Conservation (phyloP, 257 asterid genomes). For the Fraxinus anomala region DNA sequence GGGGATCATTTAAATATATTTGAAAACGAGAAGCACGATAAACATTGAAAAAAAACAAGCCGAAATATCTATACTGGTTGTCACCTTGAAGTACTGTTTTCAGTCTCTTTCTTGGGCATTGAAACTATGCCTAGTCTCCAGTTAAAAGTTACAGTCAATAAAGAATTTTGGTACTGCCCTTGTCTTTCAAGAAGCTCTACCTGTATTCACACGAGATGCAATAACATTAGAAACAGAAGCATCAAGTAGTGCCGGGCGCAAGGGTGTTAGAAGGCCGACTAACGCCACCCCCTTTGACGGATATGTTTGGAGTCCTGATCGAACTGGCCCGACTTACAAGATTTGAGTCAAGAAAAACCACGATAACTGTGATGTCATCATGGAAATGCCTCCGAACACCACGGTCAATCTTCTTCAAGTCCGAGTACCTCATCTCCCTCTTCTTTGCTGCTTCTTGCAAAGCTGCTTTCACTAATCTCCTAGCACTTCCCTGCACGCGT, state of each 20-base stretch:
- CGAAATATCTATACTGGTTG: constrained; percentile 25
- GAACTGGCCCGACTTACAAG: constrained; percentile 75
- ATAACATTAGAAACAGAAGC: constrained; percentile 25
- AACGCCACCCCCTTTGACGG: constrained; percentile 72
- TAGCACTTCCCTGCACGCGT: constrained; percentile 71
- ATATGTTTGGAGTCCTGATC: constrained; percentile 45
- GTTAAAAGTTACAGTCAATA: constrained; percentile 55
- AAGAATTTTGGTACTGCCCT: constrained; percentile 52
- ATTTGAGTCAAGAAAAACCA: constrained; percentile 69
- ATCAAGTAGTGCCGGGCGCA: constrained; percentile 50
- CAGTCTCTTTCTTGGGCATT: constrained; percentile 30
- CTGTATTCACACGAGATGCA: constrained; percentile 42
- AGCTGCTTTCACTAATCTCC: constrained; percentile 76
- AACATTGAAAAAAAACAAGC: constrained; percentile 19
- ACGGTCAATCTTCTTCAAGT: constrained; percentile 81
- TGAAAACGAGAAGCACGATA: neutral
- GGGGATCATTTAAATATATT: neutral
- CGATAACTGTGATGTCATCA: constrained; percentile 78
- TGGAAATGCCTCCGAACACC: constrained; percentile 92
- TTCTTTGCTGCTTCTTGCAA: constrained; percentile 87
- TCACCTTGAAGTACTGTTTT: constrained; percentile 38
- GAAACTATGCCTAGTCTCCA: constrained; percentile 41
- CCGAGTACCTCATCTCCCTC: constrained; percentile 92
- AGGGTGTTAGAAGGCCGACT: constrained; percentile 46
- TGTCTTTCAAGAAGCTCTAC: constrained; percentile 38